A percentile compares a stretch with the other conserved stretches of the same genome.
phyloP scores from a whole-genome alignment of 441 rosid genomes.

The Breynia disticha region DNA sequence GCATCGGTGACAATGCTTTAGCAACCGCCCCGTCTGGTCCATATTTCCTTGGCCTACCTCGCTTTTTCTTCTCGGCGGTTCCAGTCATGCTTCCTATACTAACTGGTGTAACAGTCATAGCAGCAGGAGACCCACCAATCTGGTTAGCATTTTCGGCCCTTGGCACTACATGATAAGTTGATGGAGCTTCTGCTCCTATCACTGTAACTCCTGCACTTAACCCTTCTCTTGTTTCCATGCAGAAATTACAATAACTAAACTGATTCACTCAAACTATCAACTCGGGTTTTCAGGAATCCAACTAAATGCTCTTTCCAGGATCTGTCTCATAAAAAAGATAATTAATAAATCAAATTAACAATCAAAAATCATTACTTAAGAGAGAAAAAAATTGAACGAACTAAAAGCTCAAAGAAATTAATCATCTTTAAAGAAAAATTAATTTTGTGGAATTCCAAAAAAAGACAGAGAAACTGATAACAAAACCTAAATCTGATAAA shows the following conservation, averaged over 20 bases:
- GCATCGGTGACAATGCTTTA: conserved; percentile 55
- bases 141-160: conserved; percentile 53
- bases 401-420: background rate
- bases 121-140: conserved; percentile 26
- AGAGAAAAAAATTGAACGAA: background rate
- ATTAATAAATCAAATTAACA: background rate
- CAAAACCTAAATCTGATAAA: no score
- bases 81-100: conserved; percentile 31
- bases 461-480: no score
- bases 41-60: conserved; percentile 92
- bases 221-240: conserved; percentile 71
- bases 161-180: conserved; percentile 66
- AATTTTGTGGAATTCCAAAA: background rate
- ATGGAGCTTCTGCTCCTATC: conserved; percentile 85
- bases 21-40: conserved; percentile 59
- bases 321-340: conserved; percentile 16
- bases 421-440: background rate
- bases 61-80: conserved; percentile 60
- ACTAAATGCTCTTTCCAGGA: conserved; percentile 19
- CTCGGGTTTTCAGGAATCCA: conserved; percentile 14
- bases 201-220: conserved; percentile 65
- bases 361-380: background rate
- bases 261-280: conserved; percentile 7
- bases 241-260: conserved; percentile 9
- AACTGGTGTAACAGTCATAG: conserved; percentile 24